Evolutionary conservation across 768 basidiomycete genomes (phyloP), one percentile per base, ranked within the genome.

Genomic region (Termitomyces sp.): DNA sequence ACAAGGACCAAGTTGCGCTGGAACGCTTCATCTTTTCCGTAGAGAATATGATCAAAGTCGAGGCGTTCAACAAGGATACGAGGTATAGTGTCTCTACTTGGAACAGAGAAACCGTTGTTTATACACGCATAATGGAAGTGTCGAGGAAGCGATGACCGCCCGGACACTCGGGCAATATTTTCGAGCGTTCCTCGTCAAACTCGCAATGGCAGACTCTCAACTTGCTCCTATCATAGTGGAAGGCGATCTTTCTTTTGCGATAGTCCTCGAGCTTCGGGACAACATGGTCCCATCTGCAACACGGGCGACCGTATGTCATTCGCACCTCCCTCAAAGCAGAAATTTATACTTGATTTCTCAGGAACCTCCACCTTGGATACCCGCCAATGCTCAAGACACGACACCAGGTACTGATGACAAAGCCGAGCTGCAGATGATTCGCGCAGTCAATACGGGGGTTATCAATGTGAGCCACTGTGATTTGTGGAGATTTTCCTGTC

Each of bases 21-120:
- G 95, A 98, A 67, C 82, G 94, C 3, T 97, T 90, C 68, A 80
- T 96, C 18, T 93, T 97, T 67, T 85, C 91, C 22, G 67, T 96
- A n/a, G 85, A 88, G 56, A 88, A 80, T 67, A 86, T 95, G 83
- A 81, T 92, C 27, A 67, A 84, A 51, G 79, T 90, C 27, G 88
- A 89, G 58, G 60, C 76, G 0, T 88, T 80, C 70, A 79, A 88
- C 66, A 89, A 84, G 64, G 85, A 89, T 58, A 80, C 80, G 18
- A 80, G 82, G 90, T 88, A 59, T 7, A 53, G 66, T 57, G 42
- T 33, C 16, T 44, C 16, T 40, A n/a, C 7, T 15, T n/a, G 18
- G 29, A 27, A 4, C n/a, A 27, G 3, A 15, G 43, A 31, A 23
- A 23, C n/a, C 33, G 31, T 52, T n/a, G 10, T 45, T 25, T 33